Evolutionary conservation across 352 stramenopile genomes (phyloP).

Genomic region (Phytopythium ostracodes): DNA sequence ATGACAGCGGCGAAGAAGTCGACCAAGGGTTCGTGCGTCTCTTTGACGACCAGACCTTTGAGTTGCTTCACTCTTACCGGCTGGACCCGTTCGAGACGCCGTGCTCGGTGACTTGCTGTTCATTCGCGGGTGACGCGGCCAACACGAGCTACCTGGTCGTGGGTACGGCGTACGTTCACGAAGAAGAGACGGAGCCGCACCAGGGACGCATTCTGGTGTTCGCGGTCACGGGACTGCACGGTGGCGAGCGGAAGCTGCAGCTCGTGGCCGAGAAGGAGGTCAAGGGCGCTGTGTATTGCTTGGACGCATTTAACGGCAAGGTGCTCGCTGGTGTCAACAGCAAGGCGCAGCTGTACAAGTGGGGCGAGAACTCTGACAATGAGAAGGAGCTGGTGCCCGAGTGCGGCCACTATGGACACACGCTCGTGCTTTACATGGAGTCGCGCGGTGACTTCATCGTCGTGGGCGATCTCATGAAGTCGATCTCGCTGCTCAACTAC

Average conservation of each 20-base stretch:
- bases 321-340: constrained; percentile 93
- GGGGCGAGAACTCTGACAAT: constrained; percentile 86
- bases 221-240: constrained; percentile 68
- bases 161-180: constrained; percentile 90
- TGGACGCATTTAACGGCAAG: constrained; percentile 94
- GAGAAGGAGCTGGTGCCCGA: constrained; percentile 90
- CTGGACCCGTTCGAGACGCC: constrained; percentile 87
- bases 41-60: constrained; percentile 97
- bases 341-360: constrained; percentile 93
- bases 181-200: constrained; percentile 95
- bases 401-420: constrained; percentile 94
- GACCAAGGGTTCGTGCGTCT: constrained; percentile 92
- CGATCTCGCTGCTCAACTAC: constrained; percentile 94
- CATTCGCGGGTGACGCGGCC: constrained; percentile 74
- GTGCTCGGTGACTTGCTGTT: constrained; percentile 78
- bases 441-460: constrained; percentile 94
- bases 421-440: constrained; percentile 94
- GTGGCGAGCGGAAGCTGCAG: constrained; percentile 81
- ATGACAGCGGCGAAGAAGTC: constrained; percentile 81
- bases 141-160: constrained; percentile 82
- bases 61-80: constrained; percentile 84
- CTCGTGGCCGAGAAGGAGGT: constrained; percentile 92
- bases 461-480: constrained; percentile 97
- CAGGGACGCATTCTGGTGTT: constrained; percentile 95
- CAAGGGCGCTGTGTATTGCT: constrained; percentile 94